Conservation (phyloP, 495 filamentous ascomycete species). For the Penicillium parvum region DNA sequence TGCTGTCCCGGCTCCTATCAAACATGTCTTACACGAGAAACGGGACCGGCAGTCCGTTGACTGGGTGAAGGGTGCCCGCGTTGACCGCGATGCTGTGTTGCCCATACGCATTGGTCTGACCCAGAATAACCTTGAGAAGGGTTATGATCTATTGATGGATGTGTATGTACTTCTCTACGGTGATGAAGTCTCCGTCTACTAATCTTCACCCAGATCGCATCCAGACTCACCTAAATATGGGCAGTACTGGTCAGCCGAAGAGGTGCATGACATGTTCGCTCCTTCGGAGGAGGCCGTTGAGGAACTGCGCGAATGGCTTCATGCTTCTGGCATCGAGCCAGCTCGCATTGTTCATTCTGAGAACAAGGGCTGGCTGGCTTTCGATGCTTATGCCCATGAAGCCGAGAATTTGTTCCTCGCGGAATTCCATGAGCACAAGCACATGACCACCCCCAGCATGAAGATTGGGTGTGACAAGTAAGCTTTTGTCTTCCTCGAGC, state of each 20-base stretch:
- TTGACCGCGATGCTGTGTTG: conserved; percentile 24
- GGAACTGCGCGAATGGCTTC: conserved; percentile 44
- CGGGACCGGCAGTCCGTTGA: conserved; percentile 21
- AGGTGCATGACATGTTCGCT: conserved; percentile 52
- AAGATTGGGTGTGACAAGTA: conserved; percentile 48
- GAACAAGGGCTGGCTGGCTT: conserved; percentile 53
- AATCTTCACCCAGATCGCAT: conserved; percentile 51
- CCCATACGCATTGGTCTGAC: conserved; percentile 29
- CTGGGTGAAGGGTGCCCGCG: conserved; percentile 31
- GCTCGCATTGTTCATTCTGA: conserved; percentile 45
- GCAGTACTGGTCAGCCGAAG: conserved; percentile 53
- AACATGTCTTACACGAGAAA: conserved; percentile 42
- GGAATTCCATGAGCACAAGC: conserved; percentile 55
- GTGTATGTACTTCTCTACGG: conserved; percentile 10
- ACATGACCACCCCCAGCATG: conserved; percentile 35
- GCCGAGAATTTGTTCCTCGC: conserved; percentile 55
- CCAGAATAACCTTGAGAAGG: conserved; percentile 28
- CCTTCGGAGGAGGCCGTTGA: conserved; percentile 45
- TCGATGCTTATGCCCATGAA: conserved; percentile 52
- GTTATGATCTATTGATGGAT: conserved; percentile 26
- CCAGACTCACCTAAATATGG: conserved; percentile 60
- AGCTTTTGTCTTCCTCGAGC: not conserved
- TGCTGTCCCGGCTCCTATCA: conserved; percentile 30
- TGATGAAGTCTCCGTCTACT: conserved; percentile 19
- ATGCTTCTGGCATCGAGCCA: conserved; percentile 43